phyloP scores from a whole-genome alignment of 305 asterid genomes.

The Rubia tinctorum region DNA sequence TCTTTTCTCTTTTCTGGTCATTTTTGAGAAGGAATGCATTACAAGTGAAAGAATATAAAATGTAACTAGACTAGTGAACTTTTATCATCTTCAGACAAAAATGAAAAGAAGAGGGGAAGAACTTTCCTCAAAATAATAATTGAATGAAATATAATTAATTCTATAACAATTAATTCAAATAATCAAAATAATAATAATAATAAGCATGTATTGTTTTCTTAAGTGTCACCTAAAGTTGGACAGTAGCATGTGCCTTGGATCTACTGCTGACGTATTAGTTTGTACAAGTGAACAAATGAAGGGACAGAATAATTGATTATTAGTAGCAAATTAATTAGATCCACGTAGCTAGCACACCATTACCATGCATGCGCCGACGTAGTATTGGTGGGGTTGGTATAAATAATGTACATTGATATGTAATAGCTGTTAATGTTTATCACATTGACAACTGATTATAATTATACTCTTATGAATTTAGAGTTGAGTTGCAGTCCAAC shows the following conservation, averaged over 20 bases:
- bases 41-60: too few species aligned
- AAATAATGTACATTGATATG: background rate
- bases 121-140: background rate
- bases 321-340: too few species aligned
- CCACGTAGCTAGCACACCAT: background rate
- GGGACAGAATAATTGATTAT: background rate
- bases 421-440: background rate
- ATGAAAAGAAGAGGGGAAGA: too few species aligned
- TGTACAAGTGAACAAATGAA: background rate
- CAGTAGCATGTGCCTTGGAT: constrained; percentile 16
- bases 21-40: too few species aligned
- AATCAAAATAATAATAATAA: background rate
- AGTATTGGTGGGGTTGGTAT: background rate
- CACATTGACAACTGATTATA: too few species aligned
- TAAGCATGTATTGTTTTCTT: too few species aligned
- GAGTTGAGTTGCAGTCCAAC: too few species aligned
- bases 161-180: background rate
- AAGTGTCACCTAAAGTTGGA: constrained; percentile 8
- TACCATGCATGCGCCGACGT: background rate
- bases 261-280: constrained; percentile 6
- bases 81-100: too few species aligned
- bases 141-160: too few species aligned
- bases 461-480: too few species aligned
- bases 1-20: too few species aligned
- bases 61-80: too few species aligned